Conservation (phyloP, 2,329 filamentous ascomycete species). For the Sporothrix sp. region DNA sequence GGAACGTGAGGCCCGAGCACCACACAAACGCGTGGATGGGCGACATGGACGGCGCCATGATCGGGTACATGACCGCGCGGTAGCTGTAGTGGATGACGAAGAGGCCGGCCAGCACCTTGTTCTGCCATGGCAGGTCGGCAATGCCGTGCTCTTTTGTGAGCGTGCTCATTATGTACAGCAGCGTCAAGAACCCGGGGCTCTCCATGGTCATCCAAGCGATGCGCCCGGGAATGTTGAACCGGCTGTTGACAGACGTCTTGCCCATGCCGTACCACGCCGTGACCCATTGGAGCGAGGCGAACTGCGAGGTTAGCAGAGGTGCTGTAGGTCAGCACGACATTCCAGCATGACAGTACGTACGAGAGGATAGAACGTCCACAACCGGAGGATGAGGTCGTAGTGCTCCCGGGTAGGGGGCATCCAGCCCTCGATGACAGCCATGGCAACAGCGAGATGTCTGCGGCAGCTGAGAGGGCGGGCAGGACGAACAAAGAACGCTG, state of each 20-base stretch:
- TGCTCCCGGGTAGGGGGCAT: conserved; percentile 49
- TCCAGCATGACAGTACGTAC: conserved; percentile 24
- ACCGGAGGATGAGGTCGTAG: conserved; percentile 42
- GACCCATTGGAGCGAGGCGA: conserved; percentile 65
- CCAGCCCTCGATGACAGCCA: conserved; percentile 44
- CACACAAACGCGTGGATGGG: conserved; percentile 69
- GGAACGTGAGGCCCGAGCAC: conserved; percentile 57
- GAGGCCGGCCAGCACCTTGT: conserved; percentile 62
- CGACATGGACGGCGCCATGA: conserved; percentile 85
- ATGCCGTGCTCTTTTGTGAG: conserved; percentile 52
- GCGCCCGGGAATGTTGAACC: conserved; percentile 79
- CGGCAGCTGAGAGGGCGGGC: neutral
- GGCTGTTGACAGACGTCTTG: conserved; percentile 70
- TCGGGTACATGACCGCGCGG: conserved; percentile 72
- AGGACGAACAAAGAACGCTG: neutral
- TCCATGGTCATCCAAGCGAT: conserved; percentile 88
- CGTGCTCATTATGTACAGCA: conserved; percentile 69
- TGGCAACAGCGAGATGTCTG: conserved; percentile 18
- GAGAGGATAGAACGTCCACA: conserved; percentile 47
- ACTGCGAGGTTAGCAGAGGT: conserved; percentile 34
- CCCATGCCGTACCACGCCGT: conserved; percentile 81
- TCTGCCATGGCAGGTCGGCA: conserved; percentile 59
- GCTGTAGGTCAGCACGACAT: too few relatives aligned
- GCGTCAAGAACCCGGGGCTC: conserved; percentile 60
- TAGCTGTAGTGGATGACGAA: conserved; percentile 83